Percentiles rank a stretch among this genome's conserved stretches.
Conservation (phyloP, 257 asterid genomes). For the Scutellaria galericulata region DNA sequence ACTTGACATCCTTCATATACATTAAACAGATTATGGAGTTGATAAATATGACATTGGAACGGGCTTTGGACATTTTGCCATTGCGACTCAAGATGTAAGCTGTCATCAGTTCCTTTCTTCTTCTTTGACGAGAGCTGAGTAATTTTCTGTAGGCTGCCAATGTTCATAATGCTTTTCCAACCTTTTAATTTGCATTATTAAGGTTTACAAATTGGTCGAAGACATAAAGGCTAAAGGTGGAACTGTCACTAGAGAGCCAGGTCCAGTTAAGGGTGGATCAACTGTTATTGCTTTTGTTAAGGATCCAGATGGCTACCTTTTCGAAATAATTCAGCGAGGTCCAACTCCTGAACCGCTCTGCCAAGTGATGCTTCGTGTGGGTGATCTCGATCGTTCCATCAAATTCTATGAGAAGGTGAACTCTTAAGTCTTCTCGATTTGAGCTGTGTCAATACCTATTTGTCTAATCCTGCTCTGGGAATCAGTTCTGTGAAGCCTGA, state of each 20-base stretch:
- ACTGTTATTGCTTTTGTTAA: constrained; percentile 90
- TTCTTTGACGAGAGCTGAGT: constrained; percentile 17
- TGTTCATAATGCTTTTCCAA: constrained; percentile 27
- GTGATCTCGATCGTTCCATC: constrained; percentile 96
- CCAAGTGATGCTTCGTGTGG: constrained; percentile 99
- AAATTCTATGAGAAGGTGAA: constrained; percentile 92
- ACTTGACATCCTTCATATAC: constrained; percentile 29
- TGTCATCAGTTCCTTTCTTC: neutral
- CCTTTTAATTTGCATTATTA: constrained; percentile 14
- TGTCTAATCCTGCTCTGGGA: neutral
- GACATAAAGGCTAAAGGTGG: constrained; percentile 90
- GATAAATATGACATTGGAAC: constrained; percentile 88
- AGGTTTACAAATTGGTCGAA: constrained; percentile 94
- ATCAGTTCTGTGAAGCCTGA: neutral
- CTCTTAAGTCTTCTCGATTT: constrained; percentile 3
- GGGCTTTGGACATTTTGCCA: constrained; percentile 97
- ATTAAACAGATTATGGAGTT: constrained; percentile 83
- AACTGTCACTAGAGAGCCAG: constrained; percentile 92
- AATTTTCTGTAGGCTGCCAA: constrained; percentile 4
- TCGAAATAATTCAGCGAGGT: constrained; percentile 86
- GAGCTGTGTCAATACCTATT: neutral
- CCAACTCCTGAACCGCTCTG: constrained; percentile 98
- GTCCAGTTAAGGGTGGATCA: constrained; percentile 97
- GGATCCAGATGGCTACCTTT: constrained; percentile 97
- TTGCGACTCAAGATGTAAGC: constrained; percentile 93